Base-by-base conservation (phyloP, 2,329 filamentous ascomycete species). In the Curvularia lunata region DNA sequence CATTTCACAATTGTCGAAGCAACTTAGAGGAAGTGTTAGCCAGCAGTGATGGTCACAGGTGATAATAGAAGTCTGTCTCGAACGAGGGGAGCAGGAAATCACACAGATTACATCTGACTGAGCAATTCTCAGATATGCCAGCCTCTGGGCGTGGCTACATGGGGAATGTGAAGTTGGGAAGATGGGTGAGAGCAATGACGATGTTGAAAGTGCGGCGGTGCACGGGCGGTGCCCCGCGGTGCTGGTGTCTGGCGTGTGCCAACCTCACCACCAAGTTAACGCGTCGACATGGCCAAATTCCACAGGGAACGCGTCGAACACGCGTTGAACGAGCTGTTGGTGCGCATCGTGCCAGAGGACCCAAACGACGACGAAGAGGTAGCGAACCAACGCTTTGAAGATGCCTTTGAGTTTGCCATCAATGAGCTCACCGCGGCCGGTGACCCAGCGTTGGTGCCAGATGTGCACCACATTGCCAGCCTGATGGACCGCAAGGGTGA, bases 391-490 rank as follows among this genome's bases (percentile, higher is more conserved):
- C 86, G 89, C 61, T 87, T 91, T 72, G 86, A 91, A 62, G 83
- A 86, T 62, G 83, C 84, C 25, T 79, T 83, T 56, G 79, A 83
- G 19, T 78, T 82, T 62, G 84, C 84, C 41, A 78, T 77, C 60
- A 77, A 77, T 47, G 78, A 79, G 49, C 79, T 83, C 62, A 79
- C 76, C 18, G 70, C 67, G 25, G 75, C 77, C 30, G 71, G 71
- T 25, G 83, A 84, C 59, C 82, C 86, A 48, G 79, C 83, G 52
- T 78, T 88, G 51, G 84, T 85, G 28, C 84, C 88, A 58, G 90
- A 93, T 73, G 89, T 96, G 63, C 94, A 96, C 75, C 93, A 97
- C 82, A 92, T 93, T 52, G 91, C 91, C 28, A 92, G 97, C 75
- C 80, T 96, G 69, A 97, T 99, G 77, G 95, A 94, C 80, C 87